Conservation (phyloP, 1,139 yeast genomes). For the Candida sp. region DNA sequence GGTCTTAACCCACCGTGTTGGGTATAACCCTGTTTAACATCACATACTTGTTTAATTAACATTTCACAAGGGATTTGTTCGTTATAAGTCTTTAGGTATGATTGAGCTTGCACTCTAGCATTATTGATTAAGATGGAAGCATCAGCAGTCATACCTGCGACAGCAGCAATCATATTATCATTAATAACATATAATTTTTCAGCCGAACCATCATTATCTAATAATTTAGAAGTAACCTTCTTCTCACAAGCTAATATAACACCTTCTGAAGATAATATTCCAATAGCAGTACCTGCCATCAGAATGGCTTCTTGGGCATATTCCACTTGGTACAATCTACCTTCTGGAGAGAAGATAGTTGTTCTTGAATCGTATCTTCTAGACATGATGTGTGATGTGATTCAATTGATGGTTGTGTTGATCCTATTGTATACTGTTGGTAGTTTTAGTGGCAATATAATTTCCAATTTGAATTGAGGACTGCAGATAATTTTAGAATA, state of each 20-base stretch:
- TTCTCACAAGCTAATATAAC: conserved; percentile 96
- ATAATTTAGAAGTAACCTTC: conserved; percentile 85
- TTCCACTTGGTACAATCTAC: conserved; percentile 93
- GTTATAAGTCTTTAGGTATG: conserved; percentile 77
- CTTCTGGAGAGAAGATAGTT: conserved; percentile 98
- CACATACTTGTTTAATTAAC: conserved; percentile 85
- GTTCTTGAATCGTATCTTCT: conserved; percentile 89
- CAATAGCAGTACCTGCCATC: conserved; percentile 98
- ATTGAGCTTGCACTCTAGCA: conserved; percentile 86
- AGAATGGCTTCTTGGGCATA: conserved; percentile 97
- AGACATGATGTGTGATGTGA: conserved; percentile 26
- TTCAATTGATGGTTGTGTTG: no score
- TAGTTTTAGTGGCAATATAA: background rate
- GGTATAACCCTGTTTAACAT: conserved; percentile 96
- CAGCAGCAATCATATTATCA: conserved; percentile 86
- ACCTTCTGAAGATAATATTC: conserved; percentile 88
- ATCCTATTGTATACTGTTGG: background rate
- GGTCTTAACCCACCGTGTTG: conserved; percentile 99
- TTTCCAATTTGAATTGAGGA: background rate
- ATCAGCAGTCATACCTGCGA: conserved; percentile 98
- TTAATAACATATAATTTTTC: conserved; percentile 88
- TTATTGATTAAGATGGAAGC: conserved; percentile 88
- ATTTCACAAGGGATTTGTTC: conserved; percentile 92
- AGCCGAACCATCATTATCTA: conserved; percentile 91
- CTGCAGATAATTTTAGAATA: background rate